Base-by-base conservation (phyloP, 495 filamentous ascomycete genomes). In the Xylaria sp. region DNA sequence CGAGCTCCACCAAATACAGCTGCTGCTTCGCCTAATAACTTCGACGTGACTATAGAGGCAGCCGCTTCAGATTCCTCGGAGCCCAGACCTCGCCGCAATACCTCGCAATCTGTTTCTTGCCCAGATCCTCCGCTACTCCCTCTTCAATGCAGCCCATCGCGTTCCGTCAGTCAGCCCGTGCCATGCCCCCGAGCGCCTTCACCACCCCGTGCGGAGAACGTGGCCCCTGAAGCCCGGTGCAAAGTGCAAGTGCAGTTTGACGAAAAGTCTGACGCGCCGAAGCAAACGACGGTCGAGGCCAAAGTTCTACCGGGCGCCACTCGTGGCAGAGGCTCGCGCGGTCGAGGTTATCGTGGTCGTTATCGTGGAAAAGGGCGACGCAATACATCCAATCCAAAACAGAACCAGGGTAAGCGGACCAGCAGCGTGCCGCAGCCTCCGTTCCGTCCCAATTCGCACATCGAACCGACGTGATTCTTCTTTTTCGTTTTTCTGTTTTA, bases 101-200 rank as follows among this genome's bases (percentile, higher is more conserved):
- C 77, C 55, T 72, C 77, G 35, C 77, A 79, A 29, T 75, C 75
- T 24, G 61, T 75, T 59, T 77, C 77, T 64, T 79, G 75, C 61
- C 71, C 77, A 3, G 77, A 77, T 5, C 72, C 69, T n/a, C 67
- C 71, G 9, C 24, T 66, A 3, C 65, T 73, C n/a, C 66, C 68
- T 68, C 63, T 73, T 31, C 70, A 69, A 21, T 71, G 57, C 40
- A 79, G 75, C 55, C 75, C 77, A 33, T 57, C 73, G 40, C 76
- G 76, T 17, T 75, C 75, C 24, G 72, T 74, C 43, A 79, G 77
- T 55, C 77, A 79, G 64, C 75, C 76, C 17, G 19, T 74, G 21
- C 75, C 76, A 26, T 72, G 67, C 26, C 72, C 70, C n/a, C 76
- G 68, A 31, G 61, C 65, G 43, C 41, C 61, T 5, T 26, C 63